A percentile compares a stretch with the other conserved stretches of the same genome.
phyloP scores from a whole-genome alignment of 2,329 filamentous ascomycete species.

The Boeremia lycopersici region DNA sequence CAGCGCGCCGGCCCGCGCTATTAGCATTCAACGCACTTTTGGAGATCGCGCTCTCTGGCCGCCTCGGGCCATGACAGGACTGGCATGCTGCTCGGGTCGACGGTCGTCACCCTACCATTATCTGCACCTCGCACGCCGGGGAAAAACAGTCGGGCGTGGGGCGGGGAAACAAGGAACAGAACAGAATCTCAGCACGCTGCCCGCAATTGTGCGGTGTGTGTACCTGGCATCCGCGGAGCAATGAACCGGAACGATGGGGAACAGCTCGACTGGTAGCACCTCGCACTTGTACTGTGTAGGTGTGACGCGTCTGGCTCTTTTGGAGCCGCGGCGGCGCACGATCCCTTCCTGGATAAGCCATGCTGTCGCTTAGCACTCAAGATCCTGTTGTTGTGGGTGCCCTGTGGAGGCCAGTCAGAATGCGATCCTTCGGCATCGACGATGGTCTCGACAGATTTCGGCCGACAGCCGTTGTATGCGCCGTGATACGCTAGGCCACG shows the following conservation, averaged over 20 bases:
- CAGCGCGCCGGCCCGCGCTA: background rate
- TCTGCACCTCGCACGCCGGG: slow-evolving; percentile 8
- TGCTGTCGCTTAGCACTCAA: slow-evolving; percentile 10
- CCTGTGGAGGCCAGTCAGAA: slow-evolving; percentile 9
- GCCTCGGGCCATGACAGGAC: slow-evolving; percentile 27
- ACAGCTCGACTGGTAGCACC: background rate
- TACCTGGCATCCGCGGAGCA: slow-evolving; percentile 12
- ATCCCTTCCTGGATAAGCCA: slow-evolving; percentile 7
- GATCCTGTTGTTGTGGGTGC: slow-evolving; percentile 8
- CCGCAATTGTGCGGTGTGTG: slow-evolving; percentile 10
- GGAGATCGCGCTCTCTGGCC: slow-evolving; percentile 37
- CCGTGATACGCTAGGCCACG: background rate
- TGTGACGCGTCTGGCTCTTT: slow-evolving; percentile 2
- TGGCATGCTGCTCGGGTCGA: slow-evolving; percentile 20
- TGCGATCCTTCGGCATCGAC: slow-evolving; percentile 13
- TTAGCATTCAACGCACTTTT: slow-evolving; percentile 24
- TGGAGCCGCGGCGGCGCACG: slow-evolving; percentile 1
- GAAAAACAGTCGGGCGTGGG: background rate
- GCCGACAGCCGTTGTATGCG: slow-evolving; percentile 4
- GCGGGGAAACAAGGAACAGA: background rate
- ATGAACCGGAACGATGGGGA: background rate
- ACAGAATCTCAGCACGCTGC: background rate
- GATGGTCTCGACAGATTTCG: slow-evolving; percentile 6
- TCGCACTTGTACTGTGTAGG: background rate
- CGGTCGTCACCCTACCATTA: slow-evolving; percentile 19